Base-by-base conservation (phyloP, 371 early-diverging fungal species). In the Syncephalastrum monosporum region DNA sequence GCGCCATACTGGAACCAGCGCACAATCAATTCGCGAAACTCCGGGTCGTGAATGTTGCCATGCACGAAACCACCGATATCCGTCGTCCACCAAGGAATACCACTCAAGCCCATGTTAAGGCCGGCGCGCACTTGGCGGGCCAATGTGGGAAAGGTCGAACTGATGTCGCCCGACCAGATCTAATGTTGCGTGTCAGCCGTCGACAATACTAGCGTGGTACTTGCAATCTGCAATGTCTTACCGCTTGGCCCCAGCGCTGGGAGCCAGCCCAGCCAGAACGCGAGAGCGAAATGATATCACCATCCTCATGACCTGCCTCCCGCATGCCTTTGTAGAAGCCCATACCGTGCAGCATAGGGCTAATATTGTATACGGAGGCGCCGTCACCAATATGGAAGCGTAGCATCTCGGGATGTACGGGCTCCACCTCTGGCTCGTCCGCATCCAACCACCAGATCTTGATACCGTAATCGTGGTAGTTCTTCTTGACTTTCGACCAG, bases 1-100 rank as follows among this genome's bases (percentile, higher is more conserved):
- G 59, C 47, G 33, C 64, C 64, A 24, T 58, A 63, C 44, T 63
- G 64, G 59, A 63, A 57, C 64, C 64, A 63, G 24, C 64, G 64
- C 16, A 58, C 59, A 16, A 60, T 47, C 29, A 63, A 23, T 46
- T 63, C 50, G 13, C 52, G 42, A 51, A 57, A 58, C 25, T 54
- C 38, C 45, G 58, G 25, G 25, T 63, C 64, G 41, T 63, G 44
- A 23, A 57, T 58, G 52, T 58, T 63, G 45, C 64, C 64, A 27
- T 57, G 44, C n/a, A 58, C 59, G 47, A 63, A 63, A 42, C 64
- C 64, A 51, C 59, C 64, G 43, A 63, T 63, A 42, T 63, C 64
- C 4, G 58, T 57, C 15, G 64, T 58, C 64, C 64, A 63, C 55
- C 58, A 63, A 25, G 59, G 59, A 42, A 63, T 58, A 45, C 64